Conservation (phyloP, 2,329 filamentous ascomycete genomes). For the Alternaria viburni region DNA sequence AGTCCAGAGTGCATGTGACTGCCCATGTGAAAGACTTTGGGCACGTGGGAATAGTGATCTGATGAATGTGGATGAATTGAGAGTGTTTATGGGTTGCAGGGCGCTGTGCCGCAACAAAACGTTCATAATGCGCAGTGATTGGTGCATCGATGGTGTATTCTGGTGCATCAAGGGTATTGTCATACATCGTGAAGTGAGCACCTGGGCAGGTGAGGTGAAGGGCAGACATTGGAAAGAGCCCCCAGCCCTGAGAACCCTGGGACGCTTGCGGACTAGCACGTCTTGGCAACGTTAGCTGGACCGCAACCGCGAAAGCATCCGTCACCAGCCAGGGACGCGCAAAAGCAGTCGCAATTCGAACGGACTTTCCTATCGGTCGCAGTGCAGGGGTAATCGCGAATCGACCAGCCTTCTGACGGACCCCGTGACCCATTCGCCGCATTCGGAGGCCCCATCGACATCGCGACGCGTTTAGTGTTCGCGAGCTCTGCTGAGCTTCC, state of each 20-base stretch:
- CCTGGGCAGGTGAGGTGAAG: not conserved
- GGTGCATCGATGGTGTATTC: not conserved
- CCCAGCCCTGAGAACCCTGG: not conserved
- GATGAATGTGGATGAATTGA: not conserved
- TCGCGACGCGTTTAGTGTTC: constrained; percentile 41
- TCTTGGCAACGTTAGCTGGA: constrained; percentile 27
- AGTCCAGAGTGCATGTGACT: not conserved
- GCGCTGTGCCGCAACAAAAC: not conserved
- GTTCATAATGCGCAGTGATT: not conserved
- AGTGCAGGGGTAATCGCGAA: constrained; percentile 11
- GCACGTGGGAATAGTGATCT: not conserved
- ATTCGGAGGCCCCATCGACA: constrained; percentile 1
- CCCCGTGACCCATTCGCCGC: constrained; percentile 1
- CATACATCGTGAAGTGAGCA: not conserved
- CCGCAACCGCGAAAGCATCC: constrained; percentile 30
- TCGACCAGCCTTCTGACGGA: not conserved
- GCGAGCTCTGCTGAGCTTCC: constrained; percentile 40
- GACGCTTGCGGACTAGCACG: not conserved
- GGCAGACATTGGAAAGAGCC: not conserved
- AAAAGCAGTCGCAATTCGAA: constrained; percentile 21
- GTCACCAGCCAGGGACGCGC: constrained; percentile 33
- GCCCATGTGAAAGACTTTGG: not conserved
- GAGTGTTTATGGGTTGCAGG: not conserved
- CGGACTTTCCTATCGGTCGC: constrained; percentile 8
- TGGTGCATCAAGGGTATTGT: not conserved